phyloP scores from a whole-genome alignment of 2,329 filamentous ascomycete species.

The Alternaria brassicae region DNA sequence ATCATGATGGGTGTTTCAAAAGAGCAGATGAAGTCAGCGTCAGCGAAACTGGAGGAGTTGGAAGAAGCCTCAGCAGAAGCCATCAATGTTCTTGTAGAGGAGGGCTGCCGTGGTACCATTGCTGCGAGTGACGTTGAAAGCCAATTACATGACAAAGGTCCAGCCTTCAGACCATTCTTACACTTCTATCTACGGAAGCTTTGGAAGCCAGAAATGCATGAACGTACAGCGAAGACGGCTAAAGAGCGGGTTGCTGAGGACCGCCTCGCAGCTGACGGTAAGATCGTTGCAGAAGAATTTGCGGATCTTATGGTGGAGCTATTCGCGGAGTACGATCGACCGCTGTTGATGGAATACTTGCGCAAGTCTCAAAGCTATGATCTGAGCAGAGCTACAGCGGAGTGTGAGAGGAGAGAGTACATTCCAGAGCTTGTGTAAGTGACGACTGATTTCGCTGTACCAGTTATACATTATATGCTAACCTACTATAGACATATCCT shows the following conservation, averaged over 20 bases:
- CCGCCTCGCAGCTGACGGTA: conserved; percentile 63
- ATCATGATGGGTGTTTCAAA: conserved; percentile 84
- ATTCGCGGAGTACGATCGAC: conserved; percentile 83
- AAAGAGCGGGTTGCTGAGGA: conserved; percentile 50
- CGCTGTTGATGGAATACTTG: conserved; percentile 84
- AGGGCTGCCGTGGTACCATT: conserved; percentile 88
- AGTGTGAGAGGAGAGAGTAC: conserved; percentile 82
- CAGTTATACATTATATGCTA: conserved; percentile 12
- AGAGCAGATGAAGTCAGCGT: conserved; percentile 70
- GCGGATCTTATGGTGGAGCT: conserved; percentile 85
- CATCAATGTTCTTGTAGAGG: conserved; percentile 84
- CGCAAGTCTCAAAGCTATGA: conserved; percentile 84
- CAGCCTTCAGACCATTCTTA: conserved; percentile 71
- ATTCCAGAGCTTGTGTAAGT: conserved; percentile 83
- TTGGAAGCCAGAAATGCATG: conserved; percentile 77
- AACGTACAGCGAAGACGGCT: conserved; percentile 45
- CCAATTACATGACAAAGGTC: conserved; percentile 68
- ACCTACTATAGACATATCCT: conserved; percentile 70
- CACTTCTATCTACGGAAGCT: conserved; percentile 91
- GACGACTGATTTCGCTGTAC: not conserved
- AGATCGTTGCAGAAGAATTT: conserved; percentile 80
- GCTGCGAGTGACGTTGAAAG: conserved; percentile 77
- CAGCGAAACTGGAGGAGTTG: conserved; percentile 72
- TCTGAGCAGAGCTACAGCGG: conserved; percentile 77
- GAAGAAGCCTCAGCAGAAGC: conserved; percentile 83